Conservation (phyloP, 345 rosid genomes). For the Kernera saxatilis region DNA sequence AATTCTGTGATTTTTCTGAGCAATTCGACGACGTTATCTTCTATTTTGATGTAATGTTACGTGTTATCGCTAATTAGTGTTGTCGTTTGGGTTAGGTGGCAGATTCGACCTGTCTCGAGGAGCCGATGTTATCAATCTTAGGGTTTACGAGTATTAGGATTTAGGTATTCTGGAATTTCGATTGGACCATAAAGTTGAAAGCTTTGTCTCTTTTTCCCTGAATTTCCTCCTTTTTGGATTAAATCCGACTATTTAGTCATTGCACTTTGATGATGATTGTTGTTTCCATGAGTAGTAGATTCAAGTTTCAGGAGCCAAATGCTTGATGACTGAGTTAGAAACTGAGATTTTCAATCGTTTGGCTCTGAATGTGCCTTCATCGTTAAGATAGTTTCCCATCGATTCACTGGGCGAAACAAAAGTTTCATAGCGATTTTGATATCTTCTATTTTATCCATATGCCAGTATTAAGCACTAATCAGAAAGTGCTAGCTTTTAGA, state of each 20-base stretch:
- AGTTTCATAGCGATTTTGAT: neutral
- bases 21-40: neutral
- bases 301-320: neutral
- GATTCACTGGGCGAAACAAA: neutral
- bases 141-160: neutral
- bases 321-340: constrained; percentile 1
- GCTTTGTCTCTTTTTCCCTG: neutral
- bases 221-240: neutral
- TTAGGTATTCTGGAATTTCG: neutral
- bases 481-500: neutral
- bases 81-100: neutral
- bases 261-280: neutral
- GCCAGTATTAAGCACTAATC: neutral
- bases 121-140: neutral
- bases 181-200: neutral
- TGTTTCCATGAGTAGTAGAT: neutral
- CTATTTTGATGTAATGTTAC: neutral
- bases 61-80: neutral
- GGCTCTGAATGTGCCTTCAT: neutral
- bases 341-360: neutral
- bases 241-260: neutral
- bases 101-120: neutral
- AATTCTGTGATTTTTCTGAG: constrained; percentile 4
- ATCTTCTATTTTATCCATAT: neutral
- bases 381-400: neutral